Percentiles rank a stretch among this genome's conserved stretches.
Conservation (phyloP, 2,329 filamentous ascomycete genomes). For the Pseudogymnoascus sp. region DNA sequence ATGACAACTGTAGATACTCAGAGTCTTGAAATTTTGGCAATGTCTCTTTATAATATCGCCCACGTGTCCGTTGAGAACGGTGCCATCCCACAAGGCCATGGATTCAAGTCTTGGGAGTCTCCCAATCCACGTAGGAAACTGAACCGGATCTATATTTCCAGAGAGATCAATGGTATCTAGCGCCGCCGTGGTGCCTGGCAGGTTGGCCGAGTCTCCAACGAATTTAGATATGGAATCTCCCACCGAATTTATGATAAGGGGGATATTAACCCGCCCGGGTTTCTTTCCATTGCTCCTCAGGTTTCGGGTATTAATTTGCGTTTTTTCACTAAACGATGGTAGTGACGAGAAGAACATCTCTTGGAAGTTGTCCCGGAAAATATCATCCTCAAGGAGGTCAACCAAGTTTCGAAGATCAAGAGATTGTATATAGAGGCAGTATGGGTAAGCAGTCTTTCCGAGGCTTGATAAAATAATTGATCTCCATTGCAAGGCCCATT, state of each 20-base stretch:
- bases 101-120: conserved; percentile 48
- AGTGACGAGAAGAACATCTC: conserved; percentile 31
- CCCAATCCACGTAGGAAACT: conserved; percentile 50
- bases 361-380: conserved; percentile 22
- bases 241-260: conserved; percentile 39
- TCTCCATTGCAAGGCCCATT: conserved; percentile 59
- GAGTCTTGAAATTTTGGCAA: conserved; percentile 52
- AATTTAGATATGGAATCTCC: conserved; percentile 48
- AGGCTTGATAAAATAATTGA: conserved; percentile 59
- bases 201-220: conserved; percentile 32
- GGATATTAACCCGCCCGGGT: conserved; percentile 27
- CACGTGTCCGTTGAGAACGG: conserved; percentile 45
- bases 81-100: conserved; percentile 53
- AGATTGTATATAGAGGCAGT: conserved; percentile 57
- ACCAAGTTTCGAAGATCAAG: conserved; percentile 55
- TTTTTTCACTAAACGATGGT: conserved; percentile 29
- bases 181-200: conserved; percentile 37
- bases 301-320: conserved; percentile 14
- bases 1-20: conserved; percentile 45
- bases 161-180: conserved; percentile 46
- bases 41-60: conserved; percentile 45
- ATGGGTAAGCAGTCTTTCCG: conserved; percentile 55
- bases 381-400: conserved; percentile 48
- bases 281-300: conserved; percentile 21
- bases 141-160: conserved; percentile 41